Percentiles rank a stretch among this genome's conserved stretches.
Evolutionary conservation across 768 basidiomycete species (phyloP).

Genomic region (Psilocybe sp.): DNA sequence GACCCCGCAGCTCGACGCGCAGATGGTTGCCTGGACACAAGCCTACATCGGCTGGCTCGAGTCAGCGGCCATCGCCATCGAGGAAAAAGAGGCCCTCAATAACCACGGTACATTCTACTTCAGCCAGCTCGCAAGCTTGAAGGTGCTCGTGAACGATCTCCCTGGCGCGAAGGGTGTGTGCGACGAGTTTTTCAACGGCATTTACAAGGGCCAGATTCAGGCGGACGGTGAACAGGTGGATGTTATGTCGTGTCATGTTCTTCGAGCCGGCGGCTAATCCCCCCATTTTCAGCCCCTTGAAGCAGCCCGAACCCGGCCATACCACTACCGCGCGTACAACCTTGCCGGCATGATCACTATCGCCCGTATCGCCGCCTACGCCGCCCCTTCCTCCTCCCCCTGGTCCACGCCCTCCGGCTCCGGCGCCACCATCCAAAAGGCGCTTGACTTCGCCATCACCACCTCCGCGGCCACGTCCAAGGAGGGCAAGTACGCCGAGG

Average conservation of each 20-base stretch:
- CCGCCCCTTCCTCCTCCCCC: constrained; percentile 34
- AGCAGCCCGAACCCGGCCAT: constrained; percentile 57
- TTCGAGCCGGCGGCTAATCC: background rate
- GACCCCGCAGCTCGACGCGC: constrained; percentile 48
- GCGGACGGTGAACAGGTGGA: constrained; percentile 57
- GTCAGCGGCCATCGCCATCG: constrained; percentile 42
- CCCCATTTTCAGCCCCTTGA: constrained; percentile 47
- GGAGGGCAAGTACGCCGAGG: constrained; percentile 38
- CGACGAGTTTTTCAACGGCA: constrained; percentile 45
- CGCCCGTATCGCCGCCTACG: constrained; percentile 49
- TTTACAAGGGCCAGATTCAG: constrained; percentile 51
- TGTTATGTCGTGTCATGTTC: background rate
- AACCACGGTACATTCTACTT: constrained; percentile 68
- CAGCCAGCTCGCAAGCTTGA: constrained; percentile 56
- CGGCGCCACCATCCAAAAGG: constrained; percentile 57
- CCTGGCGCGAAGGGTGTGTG: constrained; percentile 45
- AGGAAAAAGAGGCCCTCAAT: constrained; percentile 38
- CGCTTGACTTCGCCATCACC: constrained; percentile 57
- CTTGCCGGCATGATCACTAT: constrained; percentile 66
- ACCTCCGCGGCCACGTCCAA: constrained; percentile 28
- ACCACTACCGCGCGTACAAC: constrained; percentile 68
- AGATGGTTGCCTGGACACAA: constrained; percentile 48
- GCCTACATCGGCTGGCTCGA: constrained; percentile 57
- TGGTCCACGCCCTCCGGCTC: constrained; percentile 49
- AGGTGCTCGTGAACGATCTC: constrained; percentile 50